These are phyloP conservation scores for Blepharisma stoltei DNA, from an alignment of 73 alveolate species.

Conservation along the genomic window DNA sequence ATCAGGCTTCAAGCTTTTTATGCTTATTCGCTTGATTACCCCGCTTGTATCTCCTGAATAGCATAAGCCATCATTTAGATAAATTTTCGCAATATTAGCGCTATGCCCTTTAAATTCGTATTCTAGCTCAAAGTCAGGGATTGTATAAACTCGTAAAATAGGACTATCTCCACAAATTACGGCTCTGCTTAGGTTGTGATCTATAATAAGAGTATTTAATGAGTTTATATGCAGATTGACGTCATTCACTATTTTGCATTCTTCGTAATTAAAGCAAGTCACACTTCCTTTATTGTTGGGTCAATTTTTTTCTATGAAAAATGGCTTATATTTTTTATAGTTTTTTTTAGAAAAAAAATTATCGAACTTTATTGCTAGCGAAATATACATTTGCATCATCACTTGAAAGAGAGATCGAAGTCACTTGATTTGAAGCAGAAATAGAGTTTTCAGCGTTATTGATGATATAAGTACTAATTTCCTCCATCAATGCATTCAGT, in stretches of 20 bases:
- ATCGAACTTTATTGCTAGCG: too few relatives aligned
- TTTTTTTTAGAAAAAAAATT: too few relatives aligned
- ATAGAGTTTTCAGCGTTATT: conserved; percentile 19
- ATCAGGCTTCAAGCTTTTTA: background rate
- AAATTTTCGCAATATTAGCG: background rate
- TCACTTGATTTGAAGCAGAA: background rate
- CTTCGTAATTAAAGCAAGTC: background rate
- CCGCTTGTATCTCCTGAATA: background rate
- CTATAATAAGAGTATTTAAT: background rate
- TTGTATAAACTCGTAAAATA: background rate
- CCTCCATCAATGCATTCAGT: background rate
- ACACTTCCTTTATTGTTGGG: conserved; percentile 19
- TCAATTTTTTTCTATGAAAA: too few relatives aligned
- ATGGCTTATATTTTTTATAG: too few relatives aligned
- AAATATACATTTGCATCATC: conserved; percentile 1
- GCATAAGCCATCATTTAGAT: background rate
- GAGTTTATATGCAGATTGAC: background rate
- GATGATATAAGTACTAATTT: background rate
- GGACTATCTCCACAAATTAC: conserved; percentile 15
- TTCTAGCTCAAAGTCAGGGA: background rate
- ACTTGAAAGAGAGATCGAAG: background rate
- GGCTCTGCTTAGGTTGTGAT: background rate
- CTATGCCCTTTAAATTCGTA: background rate
- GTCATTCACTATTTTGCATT: conserved; percentile 1
- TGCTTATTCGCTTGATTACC: background rate